phyloP scores from a whole-genome alignment of 768 basidiomycete species.

The Rhizopogon salebrosus region DNA sequence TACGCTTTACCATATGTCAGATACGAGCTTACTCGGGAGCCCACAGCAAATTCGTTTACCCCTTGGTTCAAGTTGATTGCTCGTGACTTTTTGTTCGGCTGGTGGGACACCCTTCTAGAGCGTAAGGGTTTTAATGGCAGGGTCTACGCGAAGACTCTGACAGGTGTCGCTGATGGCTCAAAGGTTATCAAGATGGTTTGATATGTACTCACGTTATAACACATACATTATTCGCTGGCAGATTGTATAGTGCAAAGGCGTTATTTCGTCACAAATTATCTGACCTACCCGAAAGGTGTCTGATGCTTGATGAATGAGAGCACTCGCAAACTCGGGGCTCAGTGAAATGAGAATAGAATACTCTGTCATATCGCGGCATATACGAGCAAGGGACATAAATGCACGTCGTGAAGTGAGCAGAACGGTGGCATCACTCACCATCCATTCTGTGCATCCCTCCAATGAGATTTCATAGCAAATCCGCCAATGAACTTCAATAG shows the following conservation, averaged over 20 bases:
- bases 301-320: too few species aligned
- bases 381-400: too few species aligned
- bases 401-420: too few species aligned
- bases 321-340: too few species aligned
- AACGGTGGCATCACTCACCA: too few species aligned
- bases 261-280: neutral
- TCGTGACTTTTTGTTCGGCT: slow-evolving; percentile 92
- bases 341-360: too few species aligned
- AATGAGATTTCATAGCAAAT: too few species aligned
- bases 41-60: slow-evolving; percentile 80
- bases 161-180: slow-evolving; percentile 62
- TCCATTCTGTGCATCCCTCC: too few species aligned
- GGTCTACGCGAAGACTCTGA: slow-evolving; percentile 44
- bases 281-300: too few species aligned
- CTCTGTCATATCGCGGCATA: too few species aligned
- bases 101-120: slow-evolving; percentile 90
- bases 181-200: slow-evolving; percentile 67
- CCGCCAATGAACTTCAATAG: too few species aligned
- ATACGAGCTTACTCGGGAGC: neutral
- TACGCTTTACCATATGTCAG: slow-evolving; percentile 1
- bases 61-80: slow-evolving; percentile 99
- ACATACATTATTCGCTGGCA: neutral
- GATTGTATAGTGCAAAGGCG: neutral
- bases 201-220: neutral
- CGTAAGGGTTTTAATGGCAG: slow-evolving; percentile 53